phyloP scores from a whole-genome alignment of 2,329 filamentous ascomycete genomes.

The Cercospora canescens region DNA sequence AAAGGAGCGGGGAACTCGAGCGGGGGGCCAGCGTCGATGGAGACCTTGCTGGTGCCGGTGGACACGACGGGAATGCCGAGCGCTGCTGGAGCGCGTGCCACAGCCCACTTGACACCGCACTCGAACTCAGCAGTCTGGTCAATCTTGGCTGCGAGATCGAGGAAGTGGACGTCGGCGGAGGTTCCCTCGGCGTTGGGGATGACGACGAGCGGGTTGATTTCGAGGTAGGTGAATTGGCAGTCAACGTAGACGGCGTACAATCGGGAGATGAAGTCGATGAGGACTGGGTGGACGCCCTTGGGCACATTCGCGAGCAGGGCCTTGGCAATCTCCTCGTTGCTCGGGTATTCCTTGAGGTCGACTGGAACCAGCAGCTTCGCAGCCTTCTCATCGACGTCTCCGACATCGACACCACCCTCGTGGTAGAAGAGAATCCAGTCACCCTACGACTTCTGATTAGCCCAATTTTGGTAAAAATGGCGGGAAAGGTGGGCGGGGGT shows the following conservation, averaged over 20 bases:
- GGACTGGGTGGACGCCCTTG: conserved; percentile 92
- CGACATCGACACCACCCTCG: conserved; percentile 98
- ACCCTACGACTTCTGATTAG: conserved; percentile 62
- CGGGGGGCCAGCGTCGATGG: conserved; percentile 91
- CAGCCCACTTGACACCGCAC: conserved; percentile 98
- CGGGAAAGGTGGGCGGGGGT: conserved; percentile 50
- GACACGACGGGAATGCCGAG: conserved; percentile 73
- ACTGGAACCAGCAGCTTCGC: conserved; percentile 98
- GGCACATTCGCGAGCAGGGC: conserved; percentile 90
- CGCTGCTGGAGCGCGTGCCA: conserved; percentile 86
- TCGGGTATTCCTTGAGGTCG: conserved; percentile 90
- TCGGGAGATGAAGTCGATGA: conserved; percentile 98
- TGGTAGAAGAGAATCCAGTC: conserved; percentile 99
- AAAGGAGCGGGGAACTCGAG: conserved; percentile 99
- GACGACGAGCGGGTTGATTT: conserved; percentile 99
- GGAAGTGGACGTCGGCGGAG: conserved; percentile 93
- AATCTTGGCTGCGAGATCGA: conserved; percentile 96
- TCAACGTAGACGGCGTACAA: conserved; percentile 99
- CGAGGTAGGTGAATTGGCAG: conserved; percentile 99
- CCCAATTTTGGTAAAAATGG: conserved; percentile 17
- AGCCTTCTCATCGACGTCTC: conserved; percentile 97
- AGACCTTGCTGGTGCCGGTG: conserved; percentile 71
- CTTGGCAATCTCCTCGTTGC: conserved; percentile 87
- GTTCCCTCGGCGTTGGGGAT: conserved; percentile 92
- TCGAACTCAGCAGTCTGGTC: conserved; percentile 99